Evolutionary conservation across 306 rosid species (phyloP).

Genomic region (Coriaria nepalensis): DNA sequence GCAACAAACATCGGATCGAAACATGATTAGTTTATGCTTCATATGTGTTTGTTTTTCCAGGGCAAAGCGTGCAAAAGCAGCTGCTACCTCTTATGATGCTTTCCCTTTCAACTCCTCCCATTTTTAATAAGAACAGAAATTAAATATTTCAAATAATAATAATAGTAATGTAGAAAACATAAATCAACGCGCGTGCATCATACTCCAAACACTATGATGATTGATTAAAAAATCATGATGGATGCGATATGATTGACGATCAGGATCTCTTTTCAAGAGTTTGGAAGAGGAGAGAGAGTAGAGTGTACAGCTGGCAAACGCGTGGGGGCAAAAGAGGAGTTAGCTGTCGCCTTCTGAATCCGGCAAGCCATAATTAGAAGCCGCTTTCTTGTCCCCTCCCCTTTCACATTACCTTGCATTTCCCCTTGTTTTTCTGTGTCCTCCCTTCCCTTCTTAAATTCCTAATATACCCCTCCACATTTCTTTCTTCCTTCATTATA

Average conservation of each 20-base stretch:
- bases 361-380: slow-evolving; percentile 36
- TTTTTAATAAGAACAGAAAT: too few relatives aligned
- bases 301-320: neutral
- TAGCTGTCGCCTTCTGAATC: slow-evolving; percentile 21
- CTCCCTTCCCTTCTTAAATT: slow-evolving; percentile 13
- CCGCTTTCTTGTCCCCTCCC: slow-evolving; percentile 57
- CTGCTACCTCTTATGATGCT: too few relatives aligned
- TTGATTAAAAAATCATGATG: too few relatives aligned
- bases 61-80: slow-evolving; percentile 35
- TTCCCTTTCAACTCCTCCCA: too few relatives aligned
- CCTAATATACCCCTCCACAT: slow-evolving; percentile 3
- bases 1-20: too few relatives aligned
- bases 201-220: slow-evolving; percentile 1
- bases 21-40: too few relatives aligned
- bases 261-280: too few relatives aligned
- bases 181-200: slow-evolving; percentile 20
- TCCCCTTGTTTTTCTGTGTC: slow-evolving; percentile 32
- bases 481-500: slow-evolving; percentile 2
- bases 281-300: too few relatives aligned
- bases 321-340: slow-evolving; percentile 10
- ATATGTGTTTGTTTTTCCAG: neutral
- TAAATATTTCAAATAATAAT: too few relatives aligned
- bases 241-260: too few relatives aligned
- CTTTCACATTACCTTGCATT: slow-evolving; percentile 28
- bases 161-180: neutral